These are phyloP conservation scores for Boletus insuetus DNA, from an alignment of 768 basidiomycete species.

Conservation along the genomic window DNA sequence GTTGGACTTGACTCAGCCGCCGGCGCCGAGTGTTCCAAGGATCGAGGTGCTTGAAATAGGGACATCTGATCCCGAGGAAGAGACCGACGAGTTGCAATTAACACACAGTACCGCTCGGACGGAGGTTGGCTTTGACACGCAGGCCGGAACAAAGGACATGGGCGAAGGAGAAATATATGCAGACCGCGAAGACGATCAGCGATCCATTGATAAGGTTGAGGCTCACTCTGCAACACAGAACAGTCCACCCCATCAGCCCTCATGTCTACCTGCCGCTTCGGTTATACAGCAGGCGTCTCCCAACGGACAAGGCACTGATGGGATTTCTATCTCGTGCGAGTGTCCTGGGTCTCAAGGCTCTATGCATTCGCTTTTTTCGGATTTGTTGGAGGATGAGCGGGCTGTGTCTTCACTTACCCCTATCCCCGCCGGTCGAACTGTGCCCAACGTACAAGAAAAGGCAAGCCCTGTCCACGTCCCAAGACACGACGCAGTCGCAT, in stretches of 20 bases:
- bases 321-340: not conserved
- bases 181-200: not conserved
- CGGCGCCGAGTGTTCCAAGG: conserved; percentile 4
- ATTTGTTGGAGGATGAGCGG: not conserved
- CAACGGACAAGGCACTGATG: not conserved
- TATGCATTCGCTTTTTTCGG: conserved; percentile 30
- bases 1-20: not conserved
- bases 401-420: not conserved
- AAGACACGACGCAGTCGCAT: conserved; percentile 27
- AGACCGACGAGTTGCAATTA: conserved; percentile 9
- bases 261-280: not conserved
- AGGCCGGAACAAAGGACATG: not conserved
- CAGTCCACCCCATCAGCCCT: not conserved
- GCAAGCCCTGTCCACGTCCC: not conserved
- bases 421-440: not conserved
- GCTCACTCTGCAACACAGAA: not conserved
- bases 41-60: conserved; percentile 11
- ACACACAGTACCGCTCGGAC: not conserved
- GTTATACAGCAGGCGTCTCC: not conserved
- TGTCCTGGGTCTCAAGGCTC: conserved; percentile 4
- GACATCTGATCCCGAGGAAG: conserved; percentile 7
- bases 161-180: not conserved
- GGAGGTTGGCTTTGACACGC: not conserved
- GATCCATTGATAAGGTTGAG: conserved; percentile 8
- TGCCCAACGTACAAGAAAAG: not conserved